Conservation (phyloP, 805 yeast species). For the Myxozyma vanderwaltii region DNA sequence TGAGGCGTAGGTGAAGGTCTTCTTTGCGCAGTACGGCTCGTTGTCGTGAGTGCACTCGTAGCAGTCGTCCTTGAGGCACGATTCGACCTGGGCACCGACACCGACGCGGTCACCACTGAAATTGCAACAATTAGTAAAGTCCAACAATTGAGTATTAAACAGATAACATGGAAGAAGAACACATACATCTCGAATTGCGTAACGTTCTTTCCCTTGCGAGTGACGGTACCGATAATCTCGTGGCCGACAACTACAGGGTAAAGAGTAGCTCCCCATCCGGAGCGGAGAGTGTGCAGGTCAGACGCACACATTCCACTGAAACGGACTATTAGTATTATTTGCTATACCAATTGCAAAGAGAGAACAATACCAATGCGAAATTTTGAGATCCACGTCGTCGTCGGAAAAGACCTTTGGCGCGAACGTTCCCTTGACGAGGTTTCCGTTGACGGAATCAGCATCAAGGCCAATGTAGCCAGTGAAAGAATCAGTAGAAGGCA, state of each 20-base stretch:
- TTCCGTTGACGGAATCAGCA: constrained; percentile 34
- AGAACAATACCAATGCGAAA: constrained; percentile 32
- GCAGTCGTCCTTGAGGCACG: constrained; percentile 59
- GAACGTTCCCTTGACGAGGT: constrained; percentile 29
- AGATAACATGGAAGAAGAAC: too few relatives aligned
- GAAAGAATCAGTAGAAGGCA: constrained; percentile 32
- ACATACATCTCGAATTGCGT: constrained; percentile 46
- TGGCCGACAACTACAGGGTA: constrained; percentile 54
- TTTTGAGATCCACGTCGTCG: constrained; percentile 33
- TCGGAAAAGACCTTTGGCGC: constrained; percentile 32
- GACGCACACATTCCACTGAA: constrained; percentile 56
- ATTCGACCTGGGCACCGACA: constrained; percentile 67
- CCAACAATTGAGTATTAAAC: too few relatives aligned
- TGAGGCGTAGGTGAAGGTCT: constrained; percentile 54
- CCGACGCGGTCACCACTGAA: constrained; percentile 71
- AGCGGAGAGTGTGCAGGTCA: constrained; percentile 56
- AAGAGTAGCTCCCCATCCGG: constrained; percentile 52
- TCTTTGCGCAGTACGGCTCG: constrained; percentile 57
- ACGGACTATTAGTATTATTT: constrained; percentile 7
- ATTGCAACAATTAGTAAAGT: not conserved
- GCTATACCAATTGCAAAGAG: constrained; percentile 6
- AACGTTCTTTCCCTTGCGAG: constrained; percentile 58
- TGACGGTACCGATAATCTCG: constrained; percentile 45
- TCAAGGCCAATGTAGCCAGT: constrained; percentile 32
- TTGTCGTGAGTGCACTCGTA: constrained; percentile 56